A percentile compares a stretch with the other conserved stretches of the same genome.
Evolutionary conservation across 352 stramenopile species (phyloP).

Genomic region (Pythium sukuiense): DNA sequence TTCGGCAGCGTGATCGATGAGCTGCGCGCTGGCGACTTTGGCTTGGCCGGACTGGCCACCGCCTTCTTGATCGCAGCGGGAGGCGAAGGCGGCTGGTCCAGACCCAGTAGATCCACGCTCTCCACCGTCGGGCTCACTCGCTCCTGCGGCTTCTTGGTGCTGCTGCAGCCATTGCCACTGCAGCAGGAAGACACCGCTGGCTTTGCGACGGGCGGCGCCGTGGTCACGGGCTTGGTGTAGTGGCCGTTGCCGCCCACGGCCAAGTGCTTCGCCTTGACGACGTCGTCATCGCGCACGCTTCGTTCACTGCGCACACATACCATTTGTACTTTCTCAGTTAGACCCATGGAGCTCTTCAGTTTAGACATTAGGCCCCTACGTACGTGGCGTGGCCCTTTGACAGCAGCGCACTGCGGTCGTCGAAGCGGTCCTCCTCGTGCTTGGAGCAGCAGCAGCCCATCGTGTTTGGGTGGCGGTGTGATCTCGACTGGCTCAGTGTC

Average conservation of each 20-base stretch:
- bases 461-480: not conserved
- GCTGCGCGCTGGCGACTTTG: constrained; percentile 24
- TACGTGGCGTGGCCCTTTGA: constrained; percentile 34
- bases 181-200: constrained; percentile 15
- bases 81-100: constrained; percentile 33
- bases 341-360: not conserved
- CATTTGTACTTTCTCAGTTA: not conserved
- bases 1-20: not conserved
- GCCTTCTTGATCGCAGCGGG: not conserved
- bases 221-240: constrained; percentile 10
- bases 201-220: constrained; percentile 12
- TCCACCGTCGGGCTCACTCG: constrained; percentile 30
- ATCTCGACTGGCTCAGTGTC: too few relatives aligned
- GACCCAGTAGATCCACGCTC: constrained; percentile 48
- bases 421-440: constrained; percentile 62
- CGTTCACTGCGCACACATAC: not conserved
- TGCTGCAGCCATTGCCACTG: constrained; percentile 1
- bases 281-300: constrained; percentile 1
- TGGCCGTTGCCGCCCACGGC: constrained; percentile 25
- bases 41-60: constrained; percentile 9
- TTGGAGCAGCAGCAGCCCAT: constrained; percentile 75
- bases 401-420: constrained; percentile 52
- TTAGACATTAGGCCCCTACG: constrained; percentile 17
- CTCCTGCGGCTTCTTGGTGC: constrained; percentile 26
- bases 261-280: constrained; percentile 31